These are phyloP conservation scores for Acanthochlamys bracteata DNA, from an alignment of 106 monocot genomes.

Conservation along the genomic window DNA sequence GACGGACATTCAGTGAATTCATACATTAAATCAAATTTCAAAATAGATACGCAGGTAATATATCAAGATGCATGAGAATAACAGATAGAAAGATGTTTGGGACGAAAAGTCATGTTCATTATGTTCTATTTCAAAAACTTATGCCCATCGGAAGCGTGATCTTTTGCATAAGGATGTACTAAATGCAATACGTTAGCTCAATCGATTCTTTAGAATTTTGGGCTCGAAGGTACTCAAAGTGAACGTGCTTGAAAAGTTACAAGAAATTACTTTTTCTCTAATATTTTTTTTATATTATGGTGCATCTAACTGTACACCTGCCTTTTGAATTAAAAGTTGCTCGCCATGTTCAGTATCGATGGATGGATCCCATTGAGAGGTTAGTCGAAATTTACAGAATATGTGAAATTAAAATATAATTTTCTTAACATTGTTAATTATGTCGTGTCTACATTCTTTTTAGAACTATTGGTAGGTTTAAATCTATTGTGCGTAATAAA, in stretches of 20 bases:
- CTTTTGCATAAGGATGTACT: too few species aligned
- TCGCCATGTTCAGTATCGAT: conserved; percentile 7
- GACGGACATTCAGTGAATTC: neutral
- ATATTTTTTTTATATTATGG: conserved; percentile 16
- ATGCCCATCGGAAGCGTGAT: too few species aligned
- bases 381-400: neutral
- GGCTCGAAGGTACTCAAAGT: too few species aligned
- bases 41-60: neutral
- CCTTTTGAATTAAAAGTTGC: neutral
- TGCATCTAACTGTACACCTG: conserved; percentile 13
- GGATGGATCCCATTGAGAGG: conserved; percentile 13
- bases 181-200: too few species aligned
- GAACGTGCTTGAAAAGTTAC: neutral
- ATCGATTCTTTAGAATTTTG: too few species aligned
- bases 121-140: too few species aligned
- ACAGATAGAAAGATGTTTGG: too few species aligned
- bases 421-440: too few species aligned
- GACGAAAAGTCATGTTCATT: too few species aligned
- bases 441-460: too few species aligned
- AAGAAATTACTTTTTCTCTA: neutral
- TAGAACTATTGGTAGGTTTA: neutral
- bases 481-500: neutral
- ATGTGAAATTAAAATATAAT: too few species aligned
- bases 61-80: neutral
- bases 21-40: neutral